Conservation (phyloP, 257 asterid genomes). For the Thymus mandschuricus region DNA sequence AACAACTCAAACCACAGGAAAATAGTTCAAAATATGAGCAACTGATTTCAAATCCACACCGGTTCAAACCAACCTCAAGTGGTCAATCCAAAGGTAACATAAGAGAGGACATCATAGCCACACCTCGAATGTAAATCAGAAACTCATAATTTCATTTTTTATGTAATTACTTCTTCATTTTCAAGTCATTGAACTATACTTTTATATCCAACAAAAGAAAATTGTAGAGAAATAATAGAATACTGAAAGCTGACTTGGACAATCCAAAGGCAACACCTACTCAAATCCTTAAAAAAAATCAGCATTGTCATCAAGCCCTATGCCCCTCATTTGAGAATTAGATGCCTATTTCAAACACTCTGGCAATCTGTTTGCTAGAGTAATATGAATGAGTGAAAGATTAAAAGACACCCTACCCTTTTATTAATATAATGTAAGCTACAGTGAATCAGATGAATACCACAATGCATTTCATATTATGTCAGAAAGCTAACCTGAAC, state of each 20-base stretch:
- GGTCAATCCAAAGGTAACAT: neutral
- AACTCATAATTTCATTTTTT: neutral
- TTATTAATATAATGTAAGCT: neutral
- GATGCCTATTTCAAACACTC: neutral
- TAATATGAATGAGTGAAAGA: neutral
- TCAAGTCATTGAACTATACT: neutral
- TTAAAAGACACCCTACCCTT: neutral
- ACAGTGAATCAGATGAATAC: neutral
- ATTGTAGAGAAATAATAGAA: neutral
- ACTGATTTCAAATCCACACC: no score
- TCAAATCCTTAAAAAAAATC: no score
- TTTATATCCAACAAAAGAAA: neutral
- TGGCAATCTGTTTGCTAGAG: neutral
- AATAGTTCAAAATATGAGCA: no score
- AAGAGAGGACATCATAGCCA: no score
- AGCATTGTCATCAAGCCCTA: neutral
- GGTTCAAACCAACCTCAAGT: neutral
- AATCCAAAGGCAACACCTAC: neutral
- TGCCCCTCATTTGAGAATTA: conserved; percentile 1
- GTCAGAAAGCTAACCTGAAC: neutral
- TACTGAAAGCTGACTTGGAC: neutral
- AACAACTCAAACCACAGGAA: neutral
- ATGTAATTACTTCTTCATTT: neutral
- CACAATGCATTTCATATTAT: neutral
- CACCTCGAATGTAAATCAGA: neutral